Evolutionary conservation across 305 asterid genomes (phyloP).

Genomic region (Plantago lanceolata): DNA sequence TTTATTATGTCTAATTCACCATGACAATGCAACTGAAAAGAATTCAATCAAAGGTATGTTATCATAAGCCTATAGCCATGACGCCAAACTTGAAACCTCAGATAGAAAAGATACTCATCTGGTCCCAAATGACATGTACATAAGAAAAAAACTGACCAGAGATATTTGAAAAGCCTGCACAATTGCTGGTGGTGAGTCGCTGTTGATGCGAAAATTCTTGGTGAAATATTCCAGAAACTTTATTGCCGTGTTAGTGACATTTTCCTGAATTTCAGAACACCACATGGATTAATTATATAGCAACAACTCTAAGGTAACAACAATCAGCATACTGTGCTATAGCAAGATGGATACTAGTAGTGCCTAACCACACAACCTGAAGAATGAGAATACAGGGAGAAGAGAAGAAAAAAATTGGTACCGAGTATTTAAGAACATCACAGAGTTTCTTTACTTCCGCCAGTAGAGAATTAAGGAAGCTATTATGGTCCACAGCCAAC

Average conservation of each 20-base stretch:
- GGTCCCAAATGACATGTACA: background rate
- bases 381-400: constrained; percentile 10
- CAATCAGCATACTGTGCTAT: background rate
- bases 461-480: constrained; percentile 45
- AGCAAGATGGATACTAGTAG: constrained; percentile 13
- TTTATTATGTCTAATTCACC: background rate
- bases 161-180: constrained; percentile 82
- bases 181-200: constrained; percentile 50
- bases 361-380: constrained; percentile 7
- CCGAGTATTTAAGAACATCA: constrained; percentile 63
- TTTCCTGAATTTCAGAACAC: constrained; percentile 63
- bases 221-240: constrained; percentile 65
- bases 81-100: background rate
- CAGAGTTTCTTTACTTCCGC: constrained; percentile 57
- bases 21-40: background rate
- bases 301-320: constrained; percentile 5
- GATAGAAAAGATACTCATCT: background rate
- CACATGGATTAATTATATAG: constrained; percentile 22
- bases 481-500: constrained; percentile 43
- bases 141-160: constrained; percentile 54
- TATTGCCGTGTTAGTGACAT: constrained; percentile 35
- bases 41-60: background rate
- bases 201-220: constrained; percentile 57
- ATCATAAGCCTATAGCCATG: background rate
- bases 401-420: constrained; percentile 34